A percentile compares a stretch with the other conserved stretches of the same genome.
These are phyloP conservation scores for Kluyveromyces aestuarii DNA, from an alignment of 805 yeast species.

Conservation along the genomic window DNA sequence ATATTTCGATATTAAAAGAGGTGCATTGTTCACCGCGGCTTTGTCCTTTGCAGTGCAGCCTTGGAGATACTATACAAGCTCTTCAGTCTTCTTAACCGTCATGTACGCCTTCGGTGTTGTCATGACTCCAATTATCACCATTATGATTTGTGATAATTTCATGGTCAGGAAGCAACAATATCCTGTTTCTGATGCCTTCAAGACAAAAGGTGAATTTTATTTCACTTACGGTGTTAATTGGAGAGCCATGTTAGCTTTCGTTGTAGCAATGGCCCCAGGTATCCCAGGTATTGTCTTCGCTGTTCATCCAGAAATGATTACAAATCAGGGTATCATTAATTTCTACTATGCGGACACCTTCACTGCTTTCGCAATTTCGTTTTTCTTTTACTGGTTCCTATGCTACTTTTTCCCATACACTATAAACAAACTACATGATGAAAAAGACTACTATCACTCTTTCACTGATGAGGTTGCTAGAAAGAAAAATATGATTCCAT, in stretches of 20 bases:
- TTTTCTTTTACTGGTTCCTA: conserved; percentile 29
- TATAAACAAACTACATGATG: conserved; percentile 30
- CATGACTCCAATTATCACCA: conserved; percentile 32
- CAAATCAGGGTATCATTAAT: conserved; percentile 31
- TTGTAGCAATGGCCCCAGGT: conserved; percentile 36
- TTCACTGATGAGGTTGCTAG: conserved; percentile 31
- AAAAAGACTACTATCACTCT: conserved; percentile 32
- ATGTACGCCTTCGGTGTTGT: conserved; percentile 33
- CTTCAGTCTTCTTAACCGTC: conserved; percentile 30
- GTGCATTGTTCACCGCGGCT: conserved; percentile 29
- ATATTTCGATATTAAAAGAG: conserved; percentile 34
- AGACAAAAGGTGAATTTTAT: conserved; percentile 28
- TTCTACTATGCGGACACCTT: conserved; percentile 37
- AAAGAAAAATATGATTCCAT: conserved; percentile 26
- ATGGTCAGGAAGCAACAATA: conserved; percentile 29
- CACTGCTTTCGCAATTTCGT: conserved; percentile 34
- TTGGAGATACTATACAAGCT: conserved; percentile 32
- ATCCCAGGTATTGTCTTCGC: conserved; percentile 39
- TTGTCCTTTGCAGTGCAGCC: conserved; percentile 32
- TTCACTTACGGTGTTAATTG: conserved; percentile 32
- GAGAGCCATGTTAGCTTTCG: conserved; percentile 29
- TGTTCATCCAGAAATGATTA: conserved; percentile 13
- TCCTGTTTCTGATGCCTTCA: conserved; percentile 26
- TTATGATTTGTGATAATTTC: conserved; percentile 35
- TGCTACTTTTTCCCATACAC: conserved; percentile 31